Evolutionary conservation across 805 yeast species (phyloP), one percentile per base, ranked within the genome.

Genomic region (Hanseniaspora jakobsenii): DNA sequence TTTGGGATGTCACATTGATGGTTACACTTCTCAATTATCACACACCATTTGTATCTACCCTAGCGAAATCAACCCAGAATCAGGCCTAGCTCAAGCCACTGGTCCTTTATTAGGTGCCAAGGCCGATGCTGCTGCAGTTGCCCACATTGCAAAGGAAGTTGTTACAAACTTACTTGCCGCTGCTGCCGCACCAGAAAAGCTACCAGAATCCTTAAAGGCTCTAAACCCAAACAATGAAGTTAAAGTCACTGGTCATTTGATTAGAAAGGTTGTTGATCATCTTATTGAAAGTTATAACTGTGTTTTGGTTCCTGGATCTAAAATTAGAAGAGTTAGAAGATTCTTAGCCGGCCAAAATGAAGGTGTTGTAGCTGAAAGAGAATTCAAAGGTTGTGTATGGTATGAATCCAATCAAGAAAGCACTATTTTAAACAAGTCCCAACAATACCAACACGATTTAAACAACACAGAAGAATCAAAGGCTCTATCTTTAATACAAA

Each of bases 271-370:
- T 37, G 96, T 86, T 22, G 93, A 91, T 56, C 70, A 77, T n/a
- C 71, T 91, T 55, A 97, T 95, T n/a, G 72, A 71, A 47, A 68
- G 80, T 1, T 91, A 78, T 65, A 75, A 81, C 59, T 85, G 95
- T 67, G 69, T 70, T 47, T 85, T 91, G 44, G 85, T 83, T 29
- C 97, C 97, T 24, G 94, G 95, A 0, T 83, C 95, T 18, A 78
- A 84, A 60, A 82, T 91, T 34, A 80, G 98, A 66, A 75, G 95
- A 61, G 72, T 87, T 47, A 75, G 95, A 67, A 75, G 97, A 58
- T 91, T 89, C 56, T 73, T 91, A 57, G 94, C 94, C 31, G 98
- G 98, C 44, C 98, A 91, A 68, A 79, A 87, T 48, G 94, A 85
- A 58, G 91, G 86, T 59, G 68, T 86, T 45, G 91, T 86, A 51